These are phyloP conservation scores for Podaxis sp. DNA, from an alignment of 768 basidiomycete species.

Conservation along the genomic window DNA sequence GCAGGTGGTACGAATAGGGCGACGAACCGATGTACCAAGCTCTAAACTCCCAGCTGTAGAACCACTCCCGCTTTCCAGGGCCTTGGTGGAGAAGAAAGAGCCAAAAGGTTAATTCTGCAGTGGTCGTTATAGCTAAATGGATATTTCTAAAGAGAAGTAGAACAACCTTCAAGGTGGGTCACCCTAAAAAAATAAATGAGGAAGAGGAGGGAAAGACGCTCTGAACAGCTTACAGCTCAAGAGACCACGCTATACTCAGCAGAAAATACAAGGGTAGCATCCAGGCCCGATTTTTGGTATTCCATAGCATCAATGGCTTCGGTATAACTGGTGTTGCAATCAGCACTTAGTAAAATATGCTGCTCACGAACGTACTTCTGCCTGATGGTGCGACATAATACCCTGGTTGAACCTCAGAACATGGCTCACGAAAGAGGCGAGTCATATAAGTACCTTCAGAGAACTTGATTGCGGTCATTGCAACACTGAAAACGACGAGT, in stretches of 20 bases:
- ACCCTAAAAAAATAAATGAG: slow-evolving; percentile 40
- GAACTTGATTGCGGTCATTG: slow-evolving; percentile 67
- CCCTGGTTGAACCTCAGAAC: slow-evolving; percentile 29
- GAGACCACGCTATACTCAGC: slow-evolving; percentile 71
- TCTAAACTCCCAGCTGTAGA: slow-evolving; percentile 75
- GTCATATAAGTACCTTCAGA: slow-evolving; percentile 54
- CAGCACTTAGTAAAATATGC: slow-evolving; percentile 3
- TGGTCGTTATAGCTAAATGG: neutral
- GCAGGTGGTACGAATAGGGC: neutral
- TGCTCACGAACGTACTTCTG: slow-evolving; percentile 26
- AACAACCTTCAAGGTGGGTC: slow-evolving; percentile 77
- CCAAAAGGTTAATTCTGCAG: slow-evolving; percentile 77
- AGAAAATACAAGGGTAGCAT: slow-evolving; percentile 71
- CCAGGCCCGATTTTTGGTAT: slow-evolving; percentile 43
- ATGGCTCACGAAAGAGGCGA: neutral
- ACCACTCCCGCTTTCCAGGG: slow-evolving; percentile 71
- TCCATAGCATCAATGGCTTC: slow-evolving; percentile 55
- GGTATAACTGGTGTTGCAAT: slow-evolving; percentile 48
- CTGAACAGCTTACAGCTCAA: slow-evolving; percentile 62
- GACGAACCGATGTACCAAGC: slow-evolving; percentile 67
- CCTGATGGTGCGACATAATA: slow-evolving; percentile 36
- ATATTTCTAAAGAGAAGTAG: neutral
- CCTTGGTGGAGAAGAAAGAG: slow-evolving; percentile 80
- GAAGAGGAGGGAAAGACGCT: slow-evolving; percentile 1
- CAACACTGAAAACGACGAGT: slow-evolving; percentile 61